phyloP scores from a whole-genome alignment of 1,284 basidiomycete species.

The Coniferiporia sulphurascens region DNA sequence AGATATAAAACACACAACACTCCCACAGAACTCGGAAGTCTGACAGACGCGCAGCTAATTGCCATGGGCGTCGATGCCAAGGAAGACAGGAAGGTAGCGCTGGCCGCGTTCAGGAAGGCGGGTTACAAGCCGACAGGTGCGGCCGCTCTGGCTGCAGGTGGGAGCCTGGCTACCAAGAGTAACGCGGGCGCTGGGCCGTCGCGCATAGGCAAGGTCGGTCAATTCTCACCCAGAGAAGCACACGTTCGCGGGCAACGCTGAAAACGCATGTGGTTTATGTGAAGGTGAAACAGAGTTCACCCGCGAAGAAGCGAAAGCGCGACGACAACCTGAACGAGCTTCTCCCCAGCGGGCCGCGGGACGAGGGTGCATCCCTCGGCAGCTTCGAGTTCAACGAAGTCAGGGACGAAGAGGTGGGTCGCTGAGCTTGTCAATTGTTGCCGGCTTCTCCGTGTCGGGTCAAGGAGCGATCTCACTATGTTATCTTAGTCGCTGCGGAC shows the following conservation, averaged over 20 bases:
- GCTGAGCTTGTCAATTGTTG: not conserved
- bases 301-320: constrained; percentile 50
- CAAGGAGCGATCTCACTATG: too few relatives aligned
- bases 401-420: constrained; percentile 58
- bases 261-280: not conserved
- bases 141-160: constrained; percentile 8
- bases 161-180: constrained; percentile 1
- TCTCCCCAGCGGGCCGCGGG: constrained; percentile 46
- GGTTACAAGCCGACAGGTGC: constrained; percentile 36
- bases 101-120: constrained; percentile 60
- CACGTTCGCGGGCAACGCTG: not conserved
- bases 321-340: constrained; percentile 52
- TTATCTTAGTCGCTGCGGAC: constrained; percentile 47
- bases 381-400: constrained; percentile 70
- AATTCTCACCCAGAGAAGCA: not conserved
- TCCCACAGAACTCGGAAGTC: constrained; percentile 46
- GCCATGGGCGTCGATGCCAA: constrained; percentile 59
- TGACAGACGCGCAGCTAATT: constrained; percentile 58
- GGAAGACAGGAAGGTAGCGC: constrained; percentile 59
- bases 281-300: constrained; percentile 30
- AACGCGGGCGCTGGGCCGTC: constrained; percentile 28
- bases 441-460: not conserved
- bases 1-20: constrained; percentile 78
- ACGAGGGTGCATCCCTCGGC: constrained; percentile 45
- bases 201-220: constrained; percentile 15